phyloP scores from a whole-genome alignment of 495 filamentous ascomycete genomes.

The Annulohypoxylon bovei region DNA sequence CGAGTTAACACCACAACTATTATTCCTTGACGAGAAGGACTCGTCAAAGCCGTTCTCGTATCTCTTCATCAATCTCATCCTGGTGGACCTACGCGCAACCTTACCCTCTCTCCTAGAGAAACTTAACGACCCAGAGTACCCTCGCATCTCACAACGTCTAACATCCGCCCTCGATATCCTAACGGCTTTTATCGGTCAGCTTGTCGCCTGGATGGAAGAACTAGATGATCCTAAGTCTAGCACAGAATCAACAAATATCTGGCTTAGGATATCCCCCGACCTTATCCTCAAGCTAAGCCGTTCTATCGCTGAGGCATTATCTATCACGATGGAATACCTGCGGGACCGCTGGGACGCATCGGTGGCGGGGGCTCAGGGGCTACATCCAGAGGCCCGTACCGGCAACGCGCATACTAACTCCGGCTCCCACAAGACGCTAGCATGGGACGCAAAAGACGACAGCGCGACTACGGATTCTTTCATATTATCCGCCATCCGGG shows the following conservation, averaged over 20 bases:
- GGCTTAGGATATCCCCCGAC: slow-evolving; percentile 57
- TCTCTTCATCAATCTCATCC: slow-evolving; percentile 66
- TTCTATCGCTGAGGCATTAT: slow-evolving; percentile 67
- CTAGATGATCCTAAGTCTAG: slow-evolving; percentile 32
- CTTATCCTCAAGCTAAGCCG: slow-evolving; percentile 66
- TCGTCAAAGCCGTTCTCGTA: slow-evolving; percentile 64
- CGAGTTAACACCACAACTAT: slow-evolving; percentile 49
- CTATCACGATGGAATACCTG: slow-evolving; percentile 68
- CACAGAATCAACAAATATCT: background rate
- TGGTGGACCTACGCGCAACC: slow-evolving; percentile 70
- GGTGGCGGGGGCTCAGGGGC: slow-evolving; percentile 62
- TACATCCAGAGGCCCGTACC: slow-evolving; percentile 58
- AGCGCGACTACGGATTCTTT: slow-evolving; percentile 56
- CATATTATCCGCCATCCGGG: slow-evolving; percentile 60
- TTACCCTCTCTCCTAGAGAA: slow-evolving; percentile 67
- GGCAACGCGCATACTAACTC: slow-evolving; percentile 43
- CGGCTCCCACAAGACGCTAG: slow-evolving; percentile 53
- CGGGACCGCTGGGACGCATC: slow-evolving; percentile 72
- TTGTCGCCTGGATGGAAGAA: slow-evolving; percentile 61
- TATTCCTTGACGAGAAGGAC: slow-evolving; percentile 56
- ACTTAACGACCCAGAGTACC: slow-evolving; percentile 62
- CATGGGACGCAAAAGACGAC: slow-evolving; percentile 61
- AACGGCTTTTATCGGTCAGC: slow-evolving; percentile 66
- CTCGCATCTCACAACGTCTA: slow-evolving; percentile 59
- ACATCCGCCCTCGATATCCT: slow-evolving; percentile 67